A percentile compares a stretch with the other conserved stretches of the same genome.
phyloP scores from a whole-genome alignment of 164 flowering plant genomes.

The Dillenia turbinata region DNA sequence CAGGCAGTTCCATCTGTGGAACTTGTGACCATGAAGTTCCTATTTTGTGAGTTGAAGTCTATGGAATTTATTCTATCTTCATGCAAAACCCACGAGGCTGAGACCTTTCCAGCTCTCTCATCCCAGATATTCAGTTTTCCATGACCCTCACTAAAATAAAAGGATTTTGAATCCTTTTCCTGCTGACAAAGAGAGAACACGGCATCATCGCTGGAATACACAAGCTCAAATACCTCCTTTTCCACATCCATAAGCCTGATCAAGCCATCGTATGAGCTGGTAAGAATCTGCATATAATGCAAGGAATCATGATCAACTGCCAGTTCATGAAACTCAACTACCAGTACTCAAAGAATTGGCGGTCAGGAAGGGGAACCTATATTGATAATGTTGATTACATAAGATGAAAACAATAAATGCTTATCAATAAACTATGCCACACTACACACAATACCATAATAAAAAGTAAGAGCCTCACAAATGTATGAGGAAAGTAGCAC shows the following conservation, averaged over 20 bases:
- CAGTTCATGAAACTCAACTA: too few relatives aligned
- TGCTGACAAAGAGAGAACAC: constrained; percentile 58
- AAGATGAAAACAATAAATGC: too few relatives aligned
- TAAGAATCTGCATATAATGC: constrained; percentile 47
- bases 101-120: constrained; percentile 45
- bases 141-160: constrained; percentile 66
- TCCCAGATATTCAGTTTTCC: constrained; percentile 63
- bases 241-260: constrained; percentile 76
- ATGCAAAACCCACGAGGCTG: constrained; percentile 51
- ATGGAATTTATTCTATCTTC: constrained; percentile 67
- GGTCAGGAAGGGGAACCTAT: too few relatives aligned
- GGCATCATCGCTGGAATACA: constrained; percentile 40
- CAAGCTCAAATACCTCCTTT: constrained; percentile 61
- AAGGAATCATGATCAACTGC: too few relatives aligned
- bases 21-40: constrained; percentile 75
- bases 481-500: too few relatives aligned
- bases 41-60: constrained; percentile 56
- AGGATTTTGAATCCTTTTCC: constrained; percentile 35
- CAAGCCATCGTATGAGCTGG: constrained; percentile 70
- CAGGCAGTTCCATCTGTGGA: constrained; percentile 83
- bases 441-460: too few relatives aligned
- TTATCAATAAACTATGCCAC: too few relatives aligned
- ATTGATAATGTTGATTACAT: too few relatives aligned
- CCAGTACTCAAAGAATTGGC: too few relatives aligned
- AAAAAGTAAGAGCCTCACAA: too few relatives aligned